phyloP scores from a whole-genome alignment of 441 rosid species.

The Brassica balearica region DNA sequence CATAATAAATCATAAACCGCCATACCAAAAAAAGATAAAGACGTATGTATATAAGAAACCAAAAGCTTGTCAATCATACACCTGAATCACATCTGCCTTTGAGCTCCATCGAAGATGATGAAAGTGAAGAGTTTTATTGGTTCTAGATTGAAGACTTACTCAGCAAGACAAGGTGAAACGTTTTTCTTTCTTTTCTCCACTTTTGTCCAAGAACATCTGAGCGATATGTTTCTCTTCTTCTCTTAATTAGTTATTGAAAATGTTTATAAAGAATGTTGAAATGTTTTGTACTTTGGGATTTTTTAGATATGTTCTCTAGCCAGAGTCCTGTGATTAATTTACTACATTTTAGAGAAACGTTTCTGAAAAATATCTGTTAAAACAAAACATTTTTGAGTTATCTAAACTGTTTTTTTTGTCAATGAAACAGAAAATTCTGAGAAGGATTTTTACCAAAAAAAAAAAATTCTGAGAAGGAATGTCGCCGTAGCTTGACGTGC shows the following conservation, averaged over 20 bases:
- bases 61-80: slow-evolving; percentile 20
- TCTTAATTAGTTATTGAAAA: slow-evolving; percentile 19
- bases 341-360: background rate
- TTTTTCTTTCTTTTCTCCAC: background rate
- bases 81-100: slow-evolving; percentile 23
- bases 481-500: slow-evolving; percentile 45
- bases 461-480: slow-evolving; percentile 48
- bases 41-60: slow-evolving; percentile 33
- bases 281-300: background rate
- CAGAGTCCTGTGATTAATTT: background rate
- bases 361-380: background rate
- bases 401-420: slow-evolving; percentile 21
- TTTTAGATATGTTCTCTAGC: slow-evolving; percentile 9
- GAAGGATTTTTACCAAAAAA: no score
- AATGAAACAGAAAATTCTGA: slow-evolving; percentile 52
- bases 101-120: slow-evolving; percentile 37
- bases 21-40: slow-evolving; percentile 10
- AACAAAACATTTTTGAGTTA: background rate
- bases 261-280: background rate
- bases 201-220: background rate
- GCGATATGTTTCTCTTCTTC: slow-evolving; percentile 14
- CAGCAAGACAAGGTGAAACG: slow-evolving; percentile 38
- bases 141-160: slow-evolving; percentile 36
- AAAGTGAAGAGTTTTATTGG: slow-evolving; percentile 36
- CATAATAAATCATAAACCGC: slow-evolving; percentile 26